A percentile compares a stretch with the other conserved stretches of the same genome.
These are phyloP conservation scores for Colletotrichum sp. DNA, from an alignment of 2,329 filamentous ascomycete species.

Conservation along the genomic window DNA sequence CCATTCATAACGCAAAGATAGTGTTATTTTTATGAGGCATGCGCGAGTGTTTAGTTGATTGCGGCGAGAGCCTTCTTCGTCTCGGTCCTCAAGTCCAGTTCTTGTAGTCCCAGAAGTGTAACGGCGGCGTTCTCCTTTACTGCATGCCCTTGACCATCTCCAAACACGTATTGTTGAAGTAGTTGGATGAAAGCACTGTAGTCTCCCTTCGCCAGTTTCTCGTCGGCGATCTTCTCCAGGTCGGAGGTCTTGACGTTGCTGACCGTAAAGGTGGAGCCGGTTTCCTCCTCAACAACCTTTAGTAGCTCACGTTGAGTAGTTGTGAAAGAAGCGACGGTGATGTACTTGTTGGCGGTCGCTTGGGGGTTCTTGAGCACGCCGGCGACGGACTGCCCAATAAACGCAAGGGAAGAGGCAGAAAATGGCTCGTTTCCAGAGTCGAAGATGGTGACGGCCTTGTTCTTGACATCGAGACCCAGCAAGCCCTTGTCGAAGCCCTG, in stretches of 20 bases:
- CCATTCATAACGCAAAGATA: rapidly evolving
- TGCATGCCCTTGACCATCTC: slow-evolving; percentile 3
- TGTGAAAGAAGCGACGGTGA: slow-evolving; percentile 62
- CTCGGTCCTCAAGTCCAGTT: slow-evolving; percentile 8
- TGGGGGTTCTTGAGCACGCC: slow-evolving; percentile 52
- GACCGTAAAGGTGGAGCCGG: slow-evolving; percentile 55
- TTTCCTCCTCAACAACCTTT: slow-evolving; percentile 54
- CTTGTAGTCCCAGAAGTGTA: slow-evolving; percentile 6
- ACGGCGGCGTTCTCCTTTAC: slow-evolving; percentile 16
- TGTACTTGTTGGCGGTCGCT: slow-evolving; percentile 61
- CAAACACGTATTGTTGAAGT: slow-evolving; percentile 10
- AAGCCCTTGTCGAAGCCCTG: slow-evolving; percentile 53
- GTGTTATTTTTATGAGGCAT: background rate
- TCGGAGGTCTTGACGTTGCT: slow-evolving; percentile 37
- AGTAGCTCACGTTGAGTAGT: slow-evolving; percentile 64
- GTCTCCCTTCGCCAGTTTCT: slow-evolving; percentile 46
- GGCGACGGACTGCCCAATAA: slow-evolving; percentile 57
- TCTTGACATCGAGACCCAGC: slow-evolving; percentile 54
- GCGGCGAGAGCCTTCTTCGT: background rate
- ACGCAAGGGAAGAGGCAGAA: slow-evolving; percentile 53
- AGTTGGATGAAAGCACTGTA: slow-evolving; percentile 18
- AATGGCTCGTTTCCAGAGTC: slow-evolving; percentile 61
- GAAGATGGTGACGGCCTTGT: slow-evolving; percentile 56
- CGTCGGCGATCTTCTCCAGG: slow-evolving; percentile 40
- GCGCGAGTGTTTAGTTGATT: background rate